phyloP scores from a whole-genome alignment of 192 early-diverging fungal species.

The Thamnidium elegans region DNA sequence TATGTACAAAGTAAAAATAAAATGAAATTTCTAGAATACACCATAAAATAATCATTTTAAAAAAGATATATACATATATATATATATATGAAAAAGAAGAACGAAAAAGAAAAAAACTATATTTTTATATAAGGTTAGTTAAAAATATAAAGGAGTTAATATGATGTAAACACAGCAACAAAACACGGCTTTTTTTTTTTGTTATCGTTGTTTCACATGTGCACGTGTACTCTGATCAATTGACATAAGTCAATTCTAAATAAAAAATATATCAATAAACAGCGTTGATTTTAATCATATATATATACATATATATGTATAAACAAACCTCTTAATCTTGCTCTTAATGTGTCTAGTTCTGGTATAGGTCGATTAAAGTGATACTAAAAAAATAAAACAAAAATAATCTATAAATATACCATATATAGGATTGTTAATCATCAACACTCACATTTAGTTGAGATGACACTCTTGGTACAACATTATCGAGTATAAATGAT shows the following conservation, averaged over 20 bases:
- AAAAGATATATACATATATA: neutral
- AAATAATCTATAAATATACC: neutral
- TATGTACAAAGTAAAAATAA: conserved; percentile 29
- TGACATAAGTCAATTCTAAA: conserved; percentile 19
- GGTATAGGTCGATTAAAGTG: conserved; percentile 80
- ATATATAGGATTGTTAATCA: neutral
- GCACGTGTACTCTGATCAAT: neutral
- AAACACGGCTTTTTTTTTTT: conserved; percentile 6
- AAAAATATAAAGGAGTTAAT: neutral
- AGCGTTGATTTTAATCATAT: neutral
- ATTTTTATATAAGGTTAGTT: neutral
- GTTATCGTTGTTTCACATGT: conserved; percentile 1
- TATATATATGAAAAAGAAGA: neutral
- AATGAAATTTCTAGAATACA: conserved; percentile 29
- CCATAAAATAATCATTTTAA: conserved; percentile 24
- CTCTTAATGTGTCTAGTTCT: conserved; percentile 63
- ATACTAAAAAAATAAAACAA: conserved; percentile 46
- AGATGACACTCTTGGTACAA: conserved; percentile 53
- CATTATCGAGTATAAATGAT: conserved; percentile 54
- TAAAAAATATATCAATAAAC: neutral
- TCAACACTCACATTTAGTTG: conserved; percentile 51
- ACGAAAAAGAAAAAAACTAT: neutral
- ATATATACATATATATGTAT: no score
- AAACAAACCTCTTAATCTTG: conserved; percentile 46
- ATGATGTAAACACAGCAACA: neutral